Conservation (phyloP, 768 basidiomycete genomes). For the Albatrellus ellisii region DNA sequence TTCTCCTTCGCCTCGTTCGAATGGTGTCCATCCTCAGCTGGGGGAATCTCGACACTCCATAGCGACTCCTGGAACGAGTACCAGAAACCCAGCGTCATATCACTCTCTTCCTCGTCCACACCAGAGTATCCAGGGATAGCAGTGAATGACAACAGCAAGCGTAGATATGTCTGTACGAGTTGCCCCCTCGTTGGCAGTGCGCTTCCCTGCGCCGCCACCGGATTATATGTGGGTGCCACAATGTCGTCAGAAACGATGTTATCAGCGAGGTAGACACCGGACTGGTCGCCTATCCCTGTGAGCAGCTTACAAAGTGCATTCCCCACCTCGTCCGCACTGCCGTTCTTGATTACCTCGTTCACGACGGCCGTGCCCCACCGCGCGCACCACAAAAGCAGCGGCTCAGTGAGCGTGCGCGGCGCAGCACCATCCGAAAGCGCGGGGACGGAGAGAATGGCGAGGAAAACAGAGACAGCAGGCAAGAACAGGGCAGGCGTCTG, state of each 20-base stretch:
- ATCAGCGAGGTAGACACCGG: slow-evolving; percentile 59
- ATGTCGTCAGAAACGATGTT: slow-evolving; percentile 40
- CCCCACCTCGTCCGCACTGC: slow-evolving; percentile 40
- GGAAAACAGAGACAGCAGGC: slow-evolving; percentile 39
- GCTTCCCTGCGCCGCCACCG: slow-evolving; percentile 11
- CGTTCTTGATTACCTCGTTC: slow-evolving; percentile 12
- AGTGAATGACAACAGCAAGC: slow-evolving; percentile 59
- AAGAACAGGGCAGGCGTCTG: slow-evolving; percentile 15
- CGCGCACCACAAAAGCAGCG: slow-evolving; percentile 71
- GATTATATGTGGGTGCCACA: slow-evolving; percentile 16
- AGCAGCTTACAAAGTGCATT: slow-evolving; percentile 74
- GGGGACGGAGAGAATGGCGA: slow-evolving; percentile 59
- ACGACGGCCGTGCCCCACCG: slow-evolving; percentile 37
- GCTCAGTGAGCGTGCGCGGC: slow-evolving; percentile 64
- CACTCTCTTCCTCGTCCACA: slow-evolving; percentile 78
- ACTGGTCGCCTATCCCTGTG: slow-evolving; percentile 77
- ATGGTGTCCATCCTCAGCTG: slow-evolving; percentile 20
- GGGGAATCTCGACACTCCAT: slow-evolving; percentile 52
- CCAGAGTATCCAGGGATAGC: slow-evolving; percentile 66
- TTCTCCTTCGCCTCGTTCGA: slow-evolving; percentile 18
- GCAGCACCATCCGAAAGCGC: slow-evolving; percentile 60
- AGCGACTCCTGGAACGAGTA: slow-evolving; percentile 82
- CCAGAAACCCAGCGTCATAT: slow-evolving; percentile 82
- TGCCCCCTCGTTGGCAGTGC: slow-evolving; percentile 15
- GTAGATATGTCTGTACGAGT: slow-evolving; percentile 52